Percentiles rank a stretch among this genome's conserved stretches.
These are phyloP conservation scores for Geosmithia morbida DNA, from an alignment of 2,329 filamentous ascomycete species.

Conservation along the genomic window DNA sequence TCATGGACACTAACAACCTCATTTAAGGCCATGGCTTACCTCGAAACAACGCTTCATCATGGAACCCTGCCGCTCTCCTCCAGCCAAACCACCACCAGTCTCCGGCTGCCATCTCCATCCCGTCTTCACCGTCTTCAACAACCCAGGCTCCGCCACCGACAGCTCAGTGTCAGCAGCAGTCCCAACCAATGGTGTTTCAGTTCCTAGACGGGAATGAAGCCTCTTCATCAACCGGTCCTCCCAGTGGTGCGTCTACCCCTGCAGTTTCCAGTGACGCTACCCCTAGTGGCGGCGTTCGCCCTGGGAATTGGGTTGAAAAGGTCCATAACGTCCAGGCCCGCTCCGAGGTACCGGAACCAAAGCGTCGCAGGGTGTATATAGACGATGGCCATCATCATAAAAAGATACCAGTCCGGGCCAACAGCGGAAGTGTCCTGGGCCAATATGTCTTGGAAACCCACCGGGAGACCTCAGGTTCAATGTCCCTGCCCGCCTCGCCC, in stretches of 20 bases:
- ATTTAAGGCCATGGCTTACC: not conserved
- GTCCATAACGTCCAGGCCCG: constrained; percentile 64
- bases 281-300: constrained; percentile 17
- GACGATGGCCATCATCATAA: constrained; percentile 22
- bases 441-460: constrained; percentile 50
- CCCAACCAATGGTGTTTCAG: constrained; percentile 22
- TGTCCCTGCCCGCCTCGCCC: constrained; percentile 20
- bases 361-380: constrained; percentile 45
- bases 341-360: constrained; percentile 38
- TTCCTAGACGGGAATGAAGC: constrained; percentile 22
- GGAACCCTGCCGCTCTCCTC: constrained; percentile 25
- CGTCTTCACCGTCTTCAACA: not conserved
- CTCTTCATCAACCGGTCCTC: constrained; percentile 17
- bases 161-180: constrained; percentile 12
- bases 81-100: constrained; percentile 16
- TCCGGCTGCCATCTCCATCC: not conserved
- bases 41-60: constrained; percentile 7
- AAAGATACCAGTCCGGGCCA: constrained; percentile 13
- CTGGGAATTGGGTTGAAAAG: constrained; percentile 54
- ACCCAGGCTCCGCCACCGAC: constrained; percentile 2
- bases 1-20: not conserved
- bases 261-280: constrained; percentile 7
- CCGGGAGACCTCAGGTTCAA: constrained; percentile 20
- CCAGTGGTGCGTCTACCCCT: constrained; percentile 18
- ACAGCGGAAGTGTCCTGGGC: constrained; percentile 43